A percentile compares a stretch with the other conserved stretches of the same genome.
Conservation (phyloP, 1,284 basidiomycete genomes). For the Puccinia horiana region DNA sequence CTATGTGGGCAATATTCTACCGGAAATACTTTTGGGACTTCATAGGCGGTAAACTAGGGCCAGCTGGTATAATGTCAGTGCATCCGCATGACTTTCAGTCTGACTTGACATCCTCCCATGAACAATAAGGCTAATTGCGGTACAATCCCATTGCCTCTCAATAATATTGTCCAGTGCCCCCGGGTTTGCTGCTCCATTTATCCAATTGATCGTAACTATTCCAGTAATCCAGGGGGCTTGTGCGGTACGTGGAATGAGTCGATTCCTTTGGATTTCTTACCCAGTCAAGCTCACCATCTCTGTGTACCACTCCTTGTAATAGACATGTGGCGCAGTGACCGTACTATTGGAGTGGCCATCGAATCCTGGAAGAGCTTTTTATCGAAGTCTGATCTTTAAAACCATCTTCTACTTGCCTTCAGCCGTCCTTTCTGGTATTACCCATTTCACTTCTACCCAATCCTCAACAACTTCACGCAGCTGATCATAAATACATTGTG, state of each 20-base stretch:
- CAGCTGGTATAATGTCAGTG: constrained; percentile 34
- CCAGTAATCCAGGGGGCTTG: constrained; percentile 29
- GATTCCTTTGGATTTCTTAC: not conserved
- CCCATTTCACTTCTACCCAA: not conserved
- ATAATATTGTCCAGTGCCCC: not conserved
- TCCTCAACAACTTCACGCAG: not conserved
- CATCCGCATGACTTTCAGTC: not conserved
- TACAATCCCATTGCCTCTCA: not conserved
- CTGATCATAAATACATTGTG: not conserved
- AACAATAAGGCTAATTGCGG: no score
- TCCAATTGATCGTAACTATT: constrained; percentile 20
- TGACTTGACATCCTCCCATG: not conserved
- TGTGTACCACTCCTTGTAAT: not conserved
- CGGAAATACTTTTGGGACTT: constrained; percentile 87
- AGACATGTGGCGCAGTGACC: constrained; percentile 24
- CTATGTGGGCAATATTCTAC: constrained; percentile 74
- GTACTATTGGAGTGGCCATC: constrained; percentile 30
- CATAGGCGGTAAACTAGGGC: constrained; percentile 53
- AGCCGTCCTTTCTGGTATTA: constrained; percentile 11
- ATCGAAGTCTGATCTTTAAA: constrained; percentile 38
- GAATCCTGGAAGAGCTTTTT: constrained; percentile 15
- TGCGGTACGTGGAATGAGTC: not conserved
- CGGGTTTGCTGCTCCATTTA: constrained; percentile 16
- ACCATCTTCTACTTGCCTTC: not conserved
- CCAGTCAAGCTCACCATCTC: not conserved